Percentiles rank a stretch among this genome's conserved stretches.
phyloP scores from a whole-genome alignment of 352 stramenopile genomes.

The Phytophthora sansomeana region DNA sequence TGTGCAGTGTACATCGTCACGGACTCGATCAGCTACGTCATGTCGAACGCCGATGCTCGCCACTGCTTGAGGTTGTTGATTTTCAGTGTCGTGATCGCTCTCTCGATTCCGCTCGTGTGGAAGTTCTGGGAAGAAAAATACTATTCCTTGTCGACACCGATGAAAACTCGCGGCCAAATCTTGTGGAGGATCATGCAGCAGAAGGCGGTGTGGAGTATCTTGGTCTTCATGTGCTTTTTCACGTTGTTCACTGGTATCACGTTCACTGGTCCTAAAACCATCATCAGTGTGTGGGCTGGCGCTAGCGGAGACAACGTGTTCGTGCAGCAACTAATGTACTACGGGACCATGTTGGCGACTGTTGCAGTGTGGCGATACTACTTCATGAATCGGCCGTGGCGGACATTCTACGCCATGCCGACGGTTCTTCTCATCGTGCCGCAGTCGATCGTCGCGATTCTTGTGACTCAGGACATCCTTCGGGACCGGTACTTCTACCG shows the following conservation, averaged over 20 bases:
- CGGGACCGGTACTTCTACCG: conserved; percentile 42
- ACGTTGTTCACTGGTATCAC: conserved; percentile 39
- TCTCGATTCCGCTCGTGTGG: conserved; percentile 40
- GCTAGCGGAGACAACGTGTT: conserved; percentile 27
- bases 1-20: conserved; percentile 33
- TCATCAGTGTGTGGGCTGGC: conserved; percentile 36
- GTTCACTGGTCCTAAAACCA: conserved; percentile 29
- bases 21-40: conserved; percentile 14
- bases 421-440: conserved; percentile 37
- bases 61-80: conserved; percentile 30
- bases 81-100: conserved; percentile 28
- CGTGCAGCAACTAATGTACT: conserved; percentile 17
- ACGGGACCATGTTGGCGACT: conserved; percentile 30
- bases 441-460: conserved; percentile 22
- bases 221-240: conserved; percentile 52
- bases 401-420: conserved; percentile 32
- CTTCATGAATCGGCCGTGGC: conserved; percentile 47
- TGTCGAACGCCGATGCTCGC: neutral
- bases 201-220: conserved; percentile 50
- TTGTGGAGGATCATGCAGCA: conserved; percentile 60
- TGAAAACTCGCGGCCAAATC: conserved; percentile 44
- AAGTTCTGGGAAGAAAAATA: conserved; percentile 44
- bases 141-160: conserved; percentile 42
- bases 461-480: conserved; percentile 30
- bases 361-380: conserved; percentile 30